Evolutionary conservation across 495 filamentous ascomycete species (phyloP).

Genomic region (Podospora pseudocomata): DNA sequence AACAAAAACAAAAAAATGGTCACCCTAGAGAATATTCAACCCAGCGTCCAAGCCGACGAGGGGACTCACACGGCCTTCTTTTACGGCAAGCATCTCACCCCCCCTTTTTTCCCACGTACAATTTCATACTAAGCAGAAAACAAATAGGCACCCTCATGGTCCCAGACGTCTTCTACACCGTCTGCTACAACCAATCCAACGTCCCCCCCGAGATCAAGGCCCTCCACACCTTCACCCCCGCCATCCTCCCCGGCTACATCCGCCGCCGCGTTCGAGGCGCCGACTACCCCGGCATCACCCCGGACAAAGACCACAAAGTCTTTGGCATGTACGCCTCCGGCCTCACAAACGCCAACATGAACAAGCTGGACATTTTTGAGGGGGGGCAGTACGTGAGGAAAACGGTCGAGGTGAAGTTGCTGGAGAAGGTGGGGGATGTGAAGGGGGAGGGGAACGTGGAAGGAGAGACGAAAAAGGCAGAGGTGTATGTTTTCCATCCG

Average conservation of each 20-base stretch:
- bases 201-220: conserved; percentile 26
- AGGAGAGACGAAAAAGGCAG: conserved; percentile 58
- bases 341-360: conserved; percentile 70
- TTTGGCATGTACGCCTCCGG: conserved; percentile 78
- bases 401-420: conserved; percentile 56
- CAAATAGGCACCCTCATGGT: conserved; percentile 63
- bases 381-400: conserved; percentile 66
- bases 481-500: conserved; percentile 75
- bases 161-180: conserved; percentile 73
- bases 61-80: conserved; percentile 56
- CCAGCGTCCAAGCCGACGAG: conserved; percentile 21
- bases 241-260: conserved; percentile 67
- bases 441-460: conserved; percentile 33
- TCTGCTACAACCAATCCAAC: conserved; percentile 60
- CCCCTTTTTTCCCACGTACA: neutral
- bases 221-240: conserved; percentile 63
- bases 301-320: conserved; percentile 54
- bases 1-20: conserved; percentile 6
- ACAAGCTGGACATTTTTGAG: conserved; percentile 79
- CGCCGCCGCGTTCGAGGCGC: conserved; percentile 55
- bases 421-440: conserved; percentile 40
- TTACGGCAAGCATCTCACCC: conserved; percentile 48
- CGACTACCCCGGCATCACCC: conserved; percentile 84
- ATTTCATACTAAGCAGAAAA: neutral
- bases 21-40: neutral